Evolutionary conservation across 2,329 filamentous ascomycete species (phyloP).

Genomic region (Cryphonectria radicalis): DNA sequence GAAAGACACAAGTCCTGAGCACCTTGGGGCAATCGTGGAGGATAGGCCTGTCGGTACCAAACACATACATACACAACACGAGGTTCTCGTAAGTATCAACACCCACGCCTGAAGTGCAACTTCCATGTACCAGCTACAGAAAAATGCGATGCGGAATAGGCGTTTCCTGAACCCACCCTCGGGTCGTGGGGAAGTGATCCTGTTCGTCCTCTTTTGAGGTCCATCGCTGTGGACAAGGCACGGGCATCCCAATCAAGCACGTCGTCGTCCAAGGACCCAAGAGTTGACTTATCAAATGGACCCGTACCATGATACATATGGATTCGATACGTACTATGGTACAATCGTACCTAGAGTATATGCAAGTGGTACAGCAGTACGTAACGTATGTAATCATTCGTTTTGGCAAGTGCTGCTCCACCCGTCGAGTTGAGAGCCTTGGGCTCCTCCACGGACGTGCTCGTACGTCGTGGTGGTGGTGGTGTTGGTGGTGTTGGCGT

Average conservation of each 20-base stretch:
- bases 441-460: not conserved
- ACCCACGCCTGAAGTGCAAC: not conserved
- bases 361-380: slow-evolving; percentile 4
- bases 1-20: not conserved
- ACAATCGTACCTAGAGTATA: not conserved
- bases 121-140: slow-evolving; percentile 10
- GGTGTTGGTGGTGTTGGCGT: not conserved
- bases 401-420: not conserved
- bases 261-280: not conserved
- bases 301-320: slow-evolving; percentile 5
- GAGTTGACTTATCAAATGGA: slow-evolving; percentile 9
- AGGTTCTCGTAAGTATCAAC: not conserved
- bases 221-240: slow-evolving; percentile 11
- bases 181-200: slow-evolving; percentile 19
- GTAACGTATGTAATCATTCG: slow-evolving; percentile 7
- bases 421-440: not conserved
- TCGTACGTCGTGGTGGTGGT: not conserved
- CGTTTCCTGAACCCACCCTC: slow-evolving; percentile 17
- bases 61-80: not conserved
- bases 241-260: slow-evolving; percentile 23
- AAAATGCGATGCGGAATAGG: not conserved
- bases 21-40: not conserved
- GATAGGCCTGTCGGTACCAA: not conserved
- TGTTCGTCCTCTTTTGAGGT: slow-evolving; percentile 8
- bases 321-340: not conserved